Percentiles rank a stretch among this genome's conserved stretches.
These are phyloP conservation scores for Pichia sporocuriosa DNA, from an alignment of 805 yeast species.

Conservation along the genomic window DNA sequence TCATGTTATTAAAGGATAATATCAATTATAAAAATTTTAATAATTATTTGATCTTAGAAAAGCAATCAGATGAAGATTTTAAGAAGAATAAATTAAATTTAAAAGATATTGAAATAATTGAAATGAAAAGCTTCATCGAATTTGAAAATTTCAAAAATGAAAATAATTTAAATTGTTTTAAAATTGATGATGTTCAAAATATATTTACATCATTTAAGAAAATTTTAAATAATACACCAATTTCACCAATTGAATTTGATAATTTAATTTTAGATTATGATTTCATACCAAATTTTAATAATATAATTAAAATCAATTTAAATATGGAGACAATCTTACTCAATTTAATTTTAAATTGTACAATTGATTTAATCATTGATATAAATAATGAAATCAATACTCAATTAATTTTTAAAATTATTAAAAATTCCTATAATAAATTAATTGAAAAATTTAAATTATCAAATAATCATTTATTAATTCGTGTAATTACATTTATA, in stretches of 20 bases:
- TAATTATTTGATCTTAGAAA: constrained; percentile 9
- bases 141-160: background rate
- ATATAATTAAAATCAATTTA: background rate
- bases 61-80: background rate
- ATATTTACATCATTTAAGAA: background rate
- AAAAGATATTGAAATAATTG: background rate
- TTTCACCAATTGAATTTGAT: constrained; percentile 4
- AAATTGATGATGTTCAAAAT: background rate
- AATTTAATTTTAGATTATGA: background rate
- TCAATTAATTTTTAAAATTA: background rate
- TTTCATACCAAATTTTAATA: background rate
- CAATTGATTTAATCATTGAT: background rate
- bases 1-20: constrained; percentile 39
- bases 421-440: background rate
- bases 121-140: background rate
- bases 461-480: background rate
- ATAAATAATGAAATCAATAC: background rate
- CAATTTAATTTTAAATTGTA: background rate
- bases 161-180: background rate
- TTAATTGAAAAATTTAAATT: background rate
- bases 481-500: background rate
- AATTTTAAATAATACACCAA: constrained; percentile 1
- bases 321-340: background rate
- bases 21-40: constrained; percentile 5
- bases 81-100: background rate